Conservation (phyloP, 2,329 filamentous ascomycete species). For the Monilinia laxa region DNA sequence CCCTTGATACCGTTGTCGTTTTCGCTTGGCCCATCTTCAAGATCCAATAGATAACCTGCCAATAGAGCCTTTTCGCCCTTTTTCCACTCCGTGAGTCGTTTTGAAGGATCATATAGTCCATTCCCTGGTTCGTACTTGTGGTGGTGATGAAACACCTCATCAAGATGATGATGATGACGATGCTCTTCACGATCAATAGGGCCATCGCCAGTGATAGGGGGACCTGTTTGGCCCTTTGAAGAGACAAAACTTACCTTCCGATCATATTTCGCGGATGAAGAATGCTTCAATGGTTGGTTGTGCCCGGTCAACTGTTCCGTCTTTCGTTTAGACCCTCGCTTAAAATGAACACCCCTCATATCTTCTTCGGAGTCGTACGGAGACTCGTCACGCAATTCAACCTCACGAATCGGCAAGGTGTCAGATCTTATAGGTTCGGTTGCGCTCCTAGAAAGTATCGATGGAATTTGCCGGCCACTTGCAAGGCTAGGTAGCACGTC, state of each 20-base stretch:
- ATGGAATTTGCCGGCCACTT: background rate
- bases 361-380: slow-evolving; percentile 18
- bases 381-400: slow-evolving; percentile 10
- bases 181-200: slow-evolving; percentile 6
- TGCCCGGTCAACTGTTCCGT: slow-evolving; percentile 37
- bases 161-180: slow-evolving; percentile 38
- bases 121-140: slow-evolving; percentile 45
- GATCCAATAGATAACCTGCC: slow-evolving; percentile 58
- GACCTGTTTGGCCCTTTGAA: slow-evolving; percentile 32
- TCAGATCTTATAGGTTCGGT: slow-evolving; percentile 6
- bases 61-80: slow-evolving; percentile 64
- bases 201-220: slow-evolving; percentile 25
- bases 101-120: slow-evolving; percentile 57
- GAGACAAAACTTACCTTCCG: slow-evolving; percentile 29
- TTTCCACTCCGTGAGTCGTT: slow-evolving; percentile 71
- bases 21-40: slow-evolving; percentile 46
- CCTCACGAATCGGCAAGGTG: background rate
- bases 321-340: slow-evolving; percentile 36
- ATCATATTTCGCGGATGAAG: slow-evolving; percentile 16
- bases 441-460: slow-evolving; percentile 1
- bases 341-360: slow-evolving; percentile 28
- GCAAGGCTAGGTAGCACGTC: slow-evolving; percentile 10
- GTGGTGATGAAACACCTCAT: slow-evolving; percentile 37
- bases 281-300: slow-evolving; percentile 24
- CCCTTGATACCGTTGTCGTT: slow-evolving; percentile 53